Percentiles rank a stretch among this genome's conserved stretches.
Conservation (phyloP, 2,329 filamentous ascomycete genomes). For the Aschersonia sp. region DNA sequence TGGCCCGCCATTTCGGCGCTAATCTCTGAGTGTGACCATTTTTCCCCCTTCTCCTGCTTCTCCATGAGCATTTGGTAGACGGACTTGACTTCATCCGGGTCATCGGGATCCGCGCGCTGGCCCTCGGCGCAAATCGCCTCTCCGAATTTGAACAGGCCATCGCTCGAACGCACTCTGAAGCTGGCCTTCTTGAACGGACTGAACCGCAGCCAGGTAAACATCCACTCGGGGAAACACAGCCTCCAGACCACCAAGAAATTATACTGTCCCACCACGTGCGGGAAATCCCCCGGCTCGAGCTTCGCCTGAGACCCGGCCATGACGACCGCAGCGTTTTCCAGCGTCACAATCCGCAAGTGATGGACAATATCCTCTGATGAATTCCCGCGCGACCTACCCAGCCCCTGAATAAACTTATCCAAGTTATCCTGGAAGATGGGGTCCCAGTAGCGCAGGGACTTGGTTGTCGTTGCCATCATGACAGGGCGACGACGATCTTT, state of each 20-base stretch:
- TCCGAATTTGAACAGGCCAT: slow-evolving; percentile 5
- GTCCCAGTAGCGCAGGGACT: slow-evolving; percentile 6
- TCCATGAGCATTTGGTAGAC: background rate
- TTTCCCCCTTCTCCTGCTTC: background rate
- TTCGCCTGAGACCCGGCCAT: slow-evolving; percentile 6
- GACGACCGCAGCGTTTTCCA: slow-evolving; percentile 6
- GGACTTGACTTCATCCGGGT: background rate
- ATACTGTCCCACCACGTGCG: slow-evolving; percentile 7
- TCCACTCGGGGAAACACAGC: slow-evolving; percentile 6
- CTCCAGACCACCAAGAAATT: slow-evolving; percentile 9
- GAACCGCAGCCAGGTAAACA: slow-evolving; percentile 7
- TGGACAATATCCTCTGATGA: slow-evolving; percentile 7
- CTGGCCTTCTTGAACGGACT: slow-evolving; percentile 4
- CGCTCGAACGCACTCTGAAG: slow-evolving; percentile 7
- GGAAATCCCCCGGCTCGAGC: slow-evolving; percentile 5
- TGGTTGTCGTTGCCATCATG: slow-evolving; percentile 8
- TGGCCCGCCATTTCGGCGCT: slow-evolving; percentile 9
- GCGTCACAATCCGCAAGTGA: slow-evolving; percentile 7
- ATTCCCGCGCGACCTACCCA: slow-evolving; percentile 4
- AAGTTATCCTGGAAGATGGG: slow-evolving; percentile 6
- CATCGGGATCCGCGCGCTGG: background rate
- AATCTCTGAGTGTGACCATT: slow-evolving; percentile 4
- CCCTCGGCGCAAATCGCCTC: slow-evolving; percentile 3
- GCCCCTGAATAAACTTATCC: slow-evolving; percentile 3
- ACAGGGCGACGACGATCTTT: slow-evolving; percentile 7